Base-by-base conservation (phyloP, 179 eudicot species). In the Gypsophila paniculata region DNA sequence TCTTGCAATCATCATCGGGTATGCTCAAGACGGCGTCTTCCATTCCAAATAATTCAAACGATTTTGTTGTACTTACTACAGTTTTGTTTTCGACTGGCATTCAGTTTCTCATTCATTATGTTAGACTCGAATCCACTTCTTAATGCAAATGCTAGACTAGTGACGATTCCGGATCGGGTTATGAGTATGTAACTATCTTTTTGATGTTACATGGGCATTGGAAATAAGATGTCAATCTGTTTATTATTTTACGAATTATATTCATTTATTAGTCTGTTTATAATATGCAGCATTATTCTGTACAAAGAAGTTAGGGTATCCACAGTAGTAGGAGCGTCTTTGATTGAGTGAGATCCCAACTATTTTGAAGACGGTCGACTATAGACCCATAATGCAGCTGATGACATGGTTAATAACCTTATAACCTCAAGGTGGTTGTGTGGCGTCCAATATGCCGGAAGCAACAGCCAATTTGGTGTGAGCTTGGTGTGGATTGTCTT, bases 101-200 rank as follows among this genome's bases (percentile, higher is more conserved):
- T 21, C 32, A 19, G 53, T 10, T 19, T 65, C 67, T 62, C 67
- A 36, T 36, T 62, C 67, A 36, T 36, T 38, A 34, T 42, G 18
- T 64, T 38, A 17, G 22, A 62, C 52, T 42, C 49, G 26, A 21
- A 42, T 39, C n/a, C 34, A 19, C 29, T 19, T 65, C 17, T 51
- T 42, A 65, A 65, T 42, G 69, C 53, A 25, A 65, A 65, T 65
- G 69, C 69, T 65, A 14, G 49, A 42, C 69, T 65, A 14, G 69
- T 44, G 69, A 42, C 21, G 14, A 51, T 65, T 21, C 18, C 18
- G n/a, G 26, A 64, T 39, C 29, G 53, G 19, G 69, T 65, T 10
- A 42, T 65, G 69, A 65, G 17, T 6, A 22, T 65, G 69, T 65
- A 65, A 65, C 69, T 10, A 65, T 65, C 26, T 21, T 65, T 65